A percentile compares a stretch with the other conserved stretches of the same genome.
These are phyloP conservation scores for Torrubiella hemipterigena DNA, from an alignment of 2,329 filamentous ascomycete genomes.

Conservation along the genomic window DNA sequence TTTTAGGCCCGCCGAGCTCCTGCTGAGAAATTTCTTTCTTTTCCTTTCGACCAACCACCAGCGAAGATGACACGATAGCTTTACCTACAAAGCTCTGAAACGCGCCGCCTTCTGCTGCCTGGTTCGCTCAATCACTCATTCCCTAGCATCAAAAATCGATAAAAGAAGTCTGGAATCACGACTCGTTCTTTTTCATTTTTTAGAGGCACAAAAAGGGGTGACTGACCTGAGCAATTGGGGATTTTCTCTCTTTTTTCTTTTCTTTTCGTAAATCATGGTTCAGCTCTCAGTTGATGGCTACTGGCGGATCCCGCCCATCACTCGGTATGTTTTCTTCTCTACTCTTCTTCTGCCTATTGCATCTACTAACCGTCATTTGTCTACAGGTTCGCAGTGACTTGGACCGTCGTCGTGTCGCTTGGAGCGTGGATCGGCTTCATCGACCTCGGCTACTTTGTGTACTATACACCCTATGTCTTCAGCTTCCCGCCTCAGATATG, in stretches of 20 bases:
- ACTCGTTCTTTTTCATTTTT: conserved; percentile 1
- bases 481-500: conserved; percentile 33
- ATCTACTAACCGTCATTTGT: conserved; percentile 22
- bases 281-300: conserved; percentile 17
- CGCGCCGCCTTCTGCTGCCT: conserved; percentile 6
- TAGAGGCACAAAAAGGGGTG: too few species aligned
- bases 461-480: conserved; percentile 38
- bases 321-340: conserved; percentile 24
- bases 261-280: too few species aligned
- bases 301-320: conserved; percentile 27
- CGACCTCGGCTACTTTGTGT: conserved; percentile 36
- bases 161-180: conserved; percentile 1
- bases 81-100: conserved; percentile 5
- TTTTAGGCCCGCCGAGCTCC: too few species aligned
- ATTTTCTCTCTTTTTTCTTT: too few species aligned
- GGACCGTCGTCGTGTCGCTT: conserved; percentile 47
- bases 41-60: conserved; percentile 3
- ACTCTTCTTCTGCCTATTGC: neutral
- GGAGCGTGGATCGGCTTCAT: conserved; percentile 45
- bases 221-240: too few species aligned
- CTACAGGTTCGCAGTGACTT: too few species aligned
- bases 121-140: too few species aligned
- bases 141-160: too few species aligned
- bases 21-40: conserved; percentile 5
- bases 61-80: conserved; percentile 8